These are phyloP conservation scores for Deakozyma indianensis DNA, from an alignment of 805 yeast genomes.

Conservation along the genomic window DNA sequence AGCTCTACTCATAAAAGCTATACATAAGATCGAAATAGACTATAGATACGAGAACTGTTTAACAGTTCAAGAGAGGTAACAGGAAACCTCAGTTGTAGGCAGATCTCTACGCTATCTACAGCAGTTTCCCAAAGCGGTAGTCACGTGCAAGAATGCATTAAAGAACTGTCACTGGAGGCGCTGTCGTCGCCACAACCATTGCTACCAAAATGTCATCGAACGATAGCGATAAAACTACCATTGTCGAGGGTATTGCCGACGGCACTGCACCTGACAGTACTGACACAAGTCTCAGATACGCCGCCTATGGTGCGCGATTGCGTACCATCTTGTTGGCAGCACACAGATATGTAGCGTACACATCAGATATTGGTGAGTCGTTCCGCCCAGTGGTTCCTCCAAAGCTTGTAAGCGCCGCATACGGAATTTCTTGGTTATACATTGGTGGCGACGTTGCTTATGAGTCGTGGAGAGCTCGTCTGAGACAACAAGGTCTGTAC, in stretches of 20 bases:
- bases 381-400: slow-evolving; percentile 75
- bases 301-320: slow-evolving; percentile 67
- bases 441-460: slow-evolving; percentile 60
- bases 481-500: slow-evolving; percentile 52
- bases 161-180: too few relatives aligned
- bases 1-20: slow-evolving; percentile 12
- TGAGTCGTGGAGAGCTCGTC: slow-evolving; percentile 45
- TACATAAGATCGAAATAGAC: too few relatives aligned
- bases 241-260: slow-evolving; percentile 10
- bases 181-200: too few relatives aligned
- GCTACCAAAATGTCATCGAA: slow-evolving; percentile 22
- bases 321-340: slow-evolving; percentile 59
- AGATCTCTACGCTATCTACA: too few relatives aligned
- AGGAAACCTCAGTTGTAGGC: too few relatives aligned
- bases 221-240: slow-evolving; percentile 12
- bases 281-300: slow-evolving; percentile 48
- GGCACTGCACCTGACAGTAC: slow-evolving; percentile 26
- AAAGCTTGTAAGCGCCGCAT: slow-evolving; percentile 44
- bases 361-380: slow-evolving; percentile 77
- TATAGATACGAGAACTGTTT: too few relatives aligned
- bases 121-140: too few relatives aligned
- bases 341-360: slow-evolving; percentile 73
- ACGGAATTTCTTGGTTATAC: slow-evolving; percentile 65
- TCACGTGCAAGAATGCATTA: too few relatives aligned
- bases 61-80: too few relatives aligned